Base-by-base conservation (phyloP, 2,329 filamentous ascomycete genomes). In the Cladosporium cucumerinum region DNA sequence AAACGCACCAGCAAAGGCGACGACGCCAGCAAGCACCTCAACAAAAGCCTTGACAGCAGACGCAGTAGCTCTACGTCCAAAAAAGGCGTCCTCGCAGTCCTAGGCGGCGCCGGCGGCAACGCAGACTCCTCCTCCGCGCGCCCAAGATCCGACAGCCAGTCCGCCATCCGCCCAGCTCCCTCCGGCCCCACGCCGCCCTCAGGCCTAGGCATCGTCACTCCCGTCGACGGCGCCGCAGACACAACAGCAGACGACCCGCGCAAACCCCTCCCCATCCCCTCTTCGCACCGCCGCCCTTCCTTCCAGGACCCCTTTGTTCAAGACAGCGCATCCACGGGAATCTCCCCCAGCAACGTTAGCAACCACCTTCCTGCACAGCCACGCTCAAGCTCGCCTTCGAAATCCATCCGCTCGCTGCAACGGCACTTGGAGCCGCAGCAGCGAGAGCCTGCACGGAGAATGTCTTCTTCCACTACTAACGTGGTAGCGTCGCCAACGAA, bases 1-100 rank as follows among this genome's bases (percentile, higher is more conserved):
- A 79, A 80, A 43, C 78, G 79, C 66, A 78, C 78, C 76, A 68
- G 76, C 75, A 61, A 79, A 77, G 57, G 74, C 66, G 52, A 78
- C 72, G 68, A 83, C 64, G 82, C 81, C 32, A 81, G 79, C 65
- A 82, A 81, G 70, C 81, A 81, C 58, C 78, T 85, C 16, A 93
- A 89, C 66, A 96, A 92, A 79, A 97, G 92, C 75, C 85, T 98
- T 28, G 93, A 97, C 76, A 96, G 91, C 78, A 88, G 94, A 61
- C 89, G 94, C 51, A 96, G 92, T 75, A 97, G 93, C 77, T 91
- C 90, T 16, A 89, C 86, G 62, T 96, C 91, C 65, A 93, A 90
- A 78, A 93, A 92, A 75, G 89, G 90, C 39, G 77, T 87, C 11
- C 86, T 78, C 30, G 61, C 61, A 8, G 48, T 55, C 28, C 26